Evolutionary conservation across 257 asterid genomes (phyloP), one percentile per base, ranked within the genome.

Genomic region (Nicotiana benthamiana): DNA sequence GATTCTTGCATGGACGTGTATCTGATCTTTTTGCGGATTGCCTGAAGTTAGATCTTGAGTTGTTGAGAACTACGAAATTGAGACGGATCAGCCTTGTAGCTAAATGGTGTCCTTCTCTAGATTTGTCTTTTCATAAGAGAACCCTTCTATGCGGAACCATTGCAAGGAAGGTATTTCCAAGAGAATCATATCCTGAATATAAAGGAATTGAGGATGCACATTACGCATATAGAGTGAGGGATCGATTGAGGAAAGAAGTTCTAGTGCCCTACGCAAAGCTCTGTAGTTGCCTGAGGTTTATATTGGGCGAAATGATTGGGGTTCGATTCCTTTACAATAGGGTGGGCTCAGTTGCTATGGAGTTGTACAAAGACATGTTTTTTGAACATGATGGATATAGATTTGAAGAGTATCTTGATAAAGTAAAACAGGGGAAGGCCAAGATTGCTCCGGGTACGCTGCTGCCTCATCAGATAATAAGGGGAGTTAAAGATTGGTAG

Each of bases 71-170:
- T 3, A 86, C 88, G 16, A 59, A 59, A 1, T 9, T 22, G 30
- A 1, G 1, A 6, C 75, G 72, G 22, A 87, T 88, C 56, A 84
- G 90, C 81, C 90, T 90, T 36, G 88, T 91, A 2, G 88, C 89
- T 1, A 91, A 91, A 34, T 91, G 96, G 96, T 91, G 96, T 65
- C 93, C 92, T 6, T 86, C 91, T 0, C 60, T 88, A 11, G 87
- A 88, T 64, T 88, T 92, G 0, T 84, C 90, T 0, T 91, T 79
- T 32, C 92, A 91, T 34, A 61, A 46, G 30, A 6, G 67, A 1
- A 91, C 95, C 0, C 85, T 89, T 5, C 9, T 89, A 65, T 91
- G 95, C 54, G 89, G 88, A 53, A 80, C 87, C 18, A 88, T 89
- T n/a, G 93, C 92, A 3, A 83, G 48, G 60, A 87, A 76, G 81